phyloP scores from a whole-genome alignment of 768 basidiomycete species.

The Rhizopogon vulgaris region DNA sequence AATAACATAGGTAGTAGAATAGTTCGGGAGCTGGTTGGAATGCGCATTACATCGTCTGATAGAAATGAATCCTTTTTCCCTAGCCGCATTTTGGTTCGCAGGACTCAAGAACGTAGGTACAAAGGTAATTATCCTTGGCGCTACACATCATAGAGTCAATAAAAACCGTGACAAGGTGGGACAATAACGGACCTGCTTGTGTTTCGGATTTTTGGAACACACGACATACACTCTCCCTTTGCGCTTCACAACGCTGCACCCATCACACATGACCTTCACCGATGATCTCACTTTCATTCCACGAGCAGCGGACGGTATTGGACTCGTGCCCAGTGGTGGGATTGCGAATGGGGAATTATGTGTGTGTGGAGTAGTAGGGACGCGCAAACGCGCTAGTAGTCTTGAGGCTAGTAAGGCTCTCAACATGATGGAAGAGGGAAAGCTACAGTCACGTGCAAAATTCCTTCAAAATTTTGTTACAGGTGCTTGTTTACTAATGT shows the following conservation, averaged over 20 bases:
- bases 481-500: too few species aligned
- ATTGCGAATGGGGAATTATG: constrained; percentile 23
- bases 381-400: constrained; percentile 48
- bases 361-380: constrained; percentile 26
- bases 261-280: constrained; percentile 92
- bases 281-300: constrained; percentile 97
- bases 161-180: not conserved
- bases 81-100: not conserved
- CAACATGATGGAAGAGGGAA: constrained; percentile 38
- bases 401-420: constrained; percentile 59
- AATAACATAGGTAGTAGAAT: constrained; percentile 6
- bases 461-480: not conserved
- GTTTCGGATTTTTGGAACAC: constrained; percentile 92
- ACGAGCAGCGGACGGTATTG: constrained; percentile 39
- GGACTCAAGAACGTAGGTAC: not conserved
- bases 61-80: not conserved
- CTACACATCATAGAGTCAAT: constrained; percentile 28
- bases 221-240: constrained; percentile 91
- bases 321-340: constrained; percentile 14
- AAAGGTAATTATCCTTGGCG: constrained; percentile 51
- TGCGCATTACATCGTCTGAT: not conserved
- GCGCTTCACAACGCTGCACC: constrained; percentile 81
- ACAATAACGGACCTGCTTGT: constrained; percentile 74
- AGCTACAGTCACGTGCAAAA: constrained; percentile 2
- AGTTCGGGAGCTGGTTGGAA: not conserved